Percentiles rank a stretch among this genome's conserved stretches.
These are phyloP conservation scores for Puccinia novopanici DNA, from an alignment of 1,284 basidiomycete genomes.

Conservation along the genomic window DNA sequence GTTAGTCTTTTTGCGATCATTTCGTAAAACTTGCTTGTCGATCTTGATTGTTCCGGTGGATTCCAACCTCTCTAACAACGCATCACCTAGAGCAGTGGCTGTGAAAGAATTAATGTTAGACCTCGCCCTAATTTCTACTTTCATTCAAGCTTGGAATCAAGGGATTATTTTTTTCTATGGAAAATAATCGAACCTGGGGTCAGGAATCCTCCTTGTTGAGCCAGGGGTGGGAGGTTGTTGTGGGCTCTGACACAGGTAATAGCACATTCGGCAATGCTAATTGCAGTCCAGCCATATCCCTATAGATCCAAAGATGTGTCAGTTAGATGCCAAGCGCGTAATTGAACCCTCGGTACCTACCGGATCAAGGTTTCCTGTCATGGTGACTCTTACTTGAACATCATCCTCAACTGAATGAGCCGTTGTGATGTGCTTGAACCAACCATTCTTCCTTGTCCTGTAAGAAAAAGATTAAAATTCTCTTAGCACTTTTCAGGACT, in stretches of 20 bases:
- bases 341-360: slow-evolving; percentile 36
- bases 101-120: background rate
- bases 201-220: slow-evolving; percentile 55
- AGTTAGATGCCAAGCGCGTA: background rate
- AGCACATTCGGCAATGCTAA: slow-evolving; percentile 54
- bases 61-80: slow-evolving; percentile 24
- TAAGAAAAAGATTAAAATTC: background rate
- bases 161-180: background rate
- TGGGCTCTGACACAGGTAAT: slow-evolving; percentile 54
- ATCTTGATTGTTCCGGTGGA: slow-evolving; percentile 27
- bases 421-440: slow-evolving; percentile 54
- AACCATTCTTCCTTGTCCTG: slow-evolving; percentile 53
- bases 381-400: slow-evolving; percentile 52
- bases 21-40: slow-evolving; percentile 25
- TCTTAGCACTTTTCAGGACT: background rate
- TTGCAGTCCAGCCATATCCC: slow-evolving; percentile 55
- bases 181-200: slow-evolving; percentile 53
- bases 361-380: slow-evolving; percentile 55
- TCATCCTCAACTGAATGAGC: slow-evolving; percentile 54
- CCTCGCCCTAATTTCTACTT: background rate
- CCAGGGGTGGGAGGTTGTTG: slow-evolving; percentile 55
- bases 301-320: background rate
- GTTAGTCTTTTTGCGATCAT: slow-evolving; percentile 38
- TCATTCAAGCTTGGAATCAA: too few relatives aligned
- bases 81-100: slow-evolving; percentile 45